Base-by-base conservation (phyloP, 1,284 basidiomycete species). In the Chalciporus piperatoides region DNA sequence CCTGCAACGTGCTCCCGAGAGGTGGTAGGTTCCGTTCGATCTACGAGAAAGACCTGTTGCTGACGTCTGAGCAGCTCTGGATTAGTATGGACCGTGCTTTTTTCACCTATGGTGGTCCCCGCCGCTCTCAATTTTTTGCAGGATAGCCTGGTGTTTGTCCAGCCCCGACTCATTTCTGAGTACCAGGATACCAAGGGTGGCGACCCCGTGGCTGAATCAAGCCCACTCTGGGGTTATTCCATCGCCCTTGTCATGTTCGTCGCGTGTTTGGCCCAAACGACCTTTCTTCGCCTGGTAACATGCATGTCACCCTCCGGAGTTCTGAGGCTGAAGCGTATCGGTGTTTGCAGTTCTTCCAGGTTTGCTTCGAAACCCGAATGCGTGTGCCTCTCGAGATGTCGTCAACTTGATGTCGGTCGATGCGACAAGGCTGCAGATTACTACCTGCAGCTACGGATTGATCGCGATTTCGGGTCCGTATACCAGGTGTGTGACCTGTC, bases 381-480 rank as follows among this genome's bases (percentile, higher is more conserved):
- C 84, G 93, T 14, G 82, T 32, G 80, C 89, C 0, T 85, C 90
- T 0, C 94, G 95, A 4, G 93, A 97, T 62, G 92, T 97, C 44
- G 92, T 97, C 58, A 97, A 97, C 64, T 70, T 97, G 24, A 95
- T 96, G 88, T 87, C 84, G 10, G 90, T 96, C 27, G 83, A 92
- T 60, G 84, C 92, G 0, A 88, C 85, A 14, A 77, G 92, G 27
- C 74, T 98, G 42, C 92, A 93, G 59, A 93, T 97, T 63, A 74
- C 95, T 33, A 3, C 19, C 19, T 90, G 88, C 63, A 85, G 88
- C 2, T 93, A 91, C 61, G 87, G 81, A 1, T 67, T 90, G 19
- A 85, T 88, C 39, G 73, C 78, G 4, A 71, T 89, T 49, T 87
- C 84, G 3, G 85, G 83, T 3, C 85, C 85, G 19, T 19, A 5